Percentiles rank a stretch among this genome's conserved stretches.
These are phyloP conservation scores for Radiomyces spectabilis DNA, from an alignment of 192 early-diverging fungal species.

Conservation along the genomic window DNA sequence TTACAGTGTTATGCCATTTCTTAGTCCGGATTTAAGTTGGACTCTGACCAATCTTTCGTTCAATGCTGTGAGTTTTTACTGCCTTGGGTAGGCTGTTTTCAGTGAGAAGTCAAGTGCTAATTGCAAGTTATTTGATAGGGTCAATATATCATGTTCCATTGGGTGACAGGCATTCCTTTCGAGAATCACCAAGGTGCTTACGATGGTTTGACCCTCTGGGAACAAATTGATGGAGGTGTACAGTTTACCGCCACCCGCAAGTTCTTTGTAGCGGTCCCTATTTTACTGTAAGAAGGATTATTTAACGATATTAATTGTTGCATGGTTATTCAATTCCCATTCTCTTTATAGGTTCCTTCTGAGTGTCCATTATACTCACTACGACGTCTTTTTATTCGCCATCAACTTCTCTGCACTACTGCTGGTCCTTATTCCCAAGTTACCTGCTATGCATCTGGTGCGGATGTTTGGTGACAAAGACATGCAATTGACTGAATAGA, in stretches of 20 bases:
- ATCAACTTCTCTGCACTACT: conserved; percentile 83
- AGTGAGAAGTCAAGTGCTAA: too few relatives aligned
- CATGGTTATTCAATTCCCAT: not conserved
- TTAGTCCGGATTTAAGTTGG: conserved; percentile 90
- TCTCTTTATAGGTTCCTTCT: conserved; percentile 66
- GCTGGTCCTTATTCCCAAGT: conserved; percentile 85
- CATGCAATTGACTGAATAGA: too few relatives aligned
- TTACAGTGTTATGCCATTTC: conserved; percentile 82
- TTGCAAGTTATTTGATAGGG: too few relatives aligned
- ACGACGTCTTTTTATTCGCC: conserved; percentile 83
- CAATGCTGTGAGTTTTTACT: conserved; percentile 66
- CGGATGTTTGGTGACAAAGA: conserved; percentile 97
- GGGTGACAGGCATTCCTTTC: conserved; percentile 93
- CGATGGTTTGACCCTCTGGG: conserved; percentile 93
- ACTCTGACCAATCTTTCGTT: conserved; percentile 91
- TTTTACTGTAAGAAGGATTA: conserved; percentile 70
- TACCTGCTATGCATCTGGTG: conserved; percentile 83
- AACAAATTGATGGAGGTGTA: conserved; percentile 96
- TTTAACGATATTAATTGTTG: not conserved
- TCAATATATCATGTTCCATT: conserved; percentile 98
- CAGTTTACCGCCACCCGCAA: conserved; percentile 99
- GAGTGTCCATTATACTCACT: conserved; percentile 94
- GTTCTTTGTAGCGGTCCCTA: conserved; percentile 91
- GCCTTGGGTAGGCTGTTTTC: not conserved
- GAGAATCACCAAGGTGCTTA: conserved; percentile 90